These are phyloP conservation scores for Magnolia sinica DNA, from an alignment of 164 flowering plant genomes.

Conservation along the genomic window DNA sequence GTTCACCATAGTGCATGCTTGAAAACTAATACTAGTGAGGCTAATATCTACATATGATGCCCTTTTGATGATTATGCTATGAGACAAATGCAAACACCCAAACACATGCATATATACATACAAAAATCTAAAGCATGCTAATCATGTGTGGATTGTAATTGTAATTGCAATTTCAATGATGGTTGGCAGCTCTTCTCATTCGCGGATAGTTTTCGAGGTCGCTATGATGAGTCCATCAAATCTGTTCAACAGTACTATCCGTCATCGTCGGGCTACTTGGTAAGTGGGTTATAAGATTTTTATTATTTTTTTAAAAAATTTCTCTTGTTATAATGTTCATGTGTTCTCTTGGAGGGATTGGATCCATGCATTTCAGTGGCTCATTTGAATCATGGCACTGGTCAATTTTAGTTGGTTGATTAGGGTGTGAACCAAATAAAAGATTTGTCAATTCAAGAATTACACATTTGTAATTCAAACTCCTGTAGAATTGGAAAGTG, in stretches of 20 bases:
- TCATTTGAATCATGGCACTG: too few species aligned
- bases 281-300: conserved; percentile 18
- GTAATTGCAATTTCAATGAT: not conserved
- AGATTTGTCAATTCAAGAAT: too few species aligned
- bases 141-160: not conserved
- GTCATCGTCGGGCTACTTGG: conserved; percentile 73
- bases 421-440: too few species aligned
- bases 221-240: conserved; percentile 56
- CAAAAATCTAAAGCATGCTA: too few species aligned
- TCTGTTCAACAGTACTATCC: conserved; percentile 50
- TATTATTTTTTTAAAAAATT: too few species aligned
- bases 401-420: too few species aligned
- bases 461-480: too few species aligned
- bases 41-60: not conserved
- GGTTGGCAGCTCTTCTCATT: conserved; percentile 72
- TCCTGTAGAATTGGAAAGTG: too few species aligned
- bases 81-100: not conserved
- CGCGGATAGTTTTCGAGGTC: conserved; percentile 71
- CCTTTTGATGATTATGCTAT: not conserved
- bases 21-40: not conserved
- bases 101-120: not conserved
- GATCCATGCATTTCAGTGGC: too few species aligned
- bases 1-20: not conserved
- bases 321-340: too few species aligned
- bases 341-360: too few species aligned